Evolutionary conservation across 1,284 basidiomycete species (phyloP), one percentile per base, ranked within the genome.

Genomic region (Ustilago shanxiensis): DNA sequence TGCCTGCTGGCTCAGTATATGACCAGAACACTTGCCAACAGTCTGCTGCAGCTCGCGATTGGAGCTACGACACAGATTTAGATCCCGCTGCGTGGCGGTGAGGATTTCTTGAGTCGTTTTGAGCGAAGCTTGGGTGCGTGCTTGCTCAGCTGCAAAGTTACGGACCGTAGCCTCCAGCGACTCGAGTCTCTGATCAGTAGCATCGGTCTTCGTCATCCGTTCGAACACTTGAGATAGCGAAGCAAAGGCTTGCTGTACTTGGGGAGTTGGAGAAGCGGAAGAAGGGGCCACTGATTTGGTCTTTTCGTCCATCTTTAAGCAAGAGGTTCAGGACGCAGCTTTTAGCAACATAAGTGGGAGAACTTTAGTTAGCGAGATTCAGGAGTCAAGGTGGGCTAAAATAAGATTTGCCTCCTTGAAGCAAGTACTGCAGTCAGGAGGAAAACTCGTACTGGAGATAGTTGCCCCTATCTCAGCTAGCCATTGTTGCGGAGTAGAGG

Each of bases 91-190:
- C 7, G 45, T 53, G 1, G 39, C 28, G 9, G 49, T 20, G n/a
- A 52, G 35, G 13, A 51, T 28, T 39, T 65, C 62, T 35, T 58
- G 62, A 3, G 50, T 57, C 8, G 55, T n/a, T 2, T n/a, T 35
- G 0, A 61, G 39, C 13, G 60, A 52, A 8, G 14, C 39, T 9
- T 50, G 47, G 5, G 39, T 24, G 14, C 50, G 35, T 20, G 22
- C n/a, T 7, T 52, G 39, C 3, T 60, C 58, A 2, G 7, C 35
- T 8, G 26, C 7, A 11, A 60, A 35, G 10, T 2, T 18, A 16
- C 29, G 26, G 20, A 26, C 4, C 13, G 29, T 3, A 6, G 14
- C 16, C 20, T 68, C 59, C 39, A 62, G 2, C 6, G 24, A 16
- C 26, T 35, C 26, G n/a, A 67, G 13, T 10, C 55, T 51, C 41